Conservation (phyloP, 306 rosid species). For the Quercus parvula region DNA sequence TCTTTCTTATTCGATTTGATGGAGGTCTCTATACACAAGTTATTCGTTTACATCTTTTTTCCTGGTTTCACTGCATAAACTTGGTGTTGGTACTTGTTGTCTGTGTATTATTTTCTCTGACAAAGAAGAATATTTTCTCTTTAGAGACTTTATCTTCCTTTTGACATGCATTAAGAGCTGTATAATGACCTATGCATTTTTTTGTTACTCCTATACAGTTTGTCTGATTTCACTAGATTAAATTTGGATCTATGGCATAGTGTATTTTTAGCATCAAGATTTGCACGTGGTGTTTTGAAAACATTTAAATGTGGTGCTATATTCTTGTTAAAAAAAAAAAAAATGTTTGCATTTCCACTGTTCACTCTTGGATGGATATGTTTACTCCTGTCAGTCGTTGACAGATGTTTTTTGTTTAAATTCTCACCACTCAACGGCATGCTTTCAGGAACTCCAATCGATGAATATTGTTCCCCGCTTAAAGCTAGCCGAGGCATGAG, state of each 20-base stretch:
- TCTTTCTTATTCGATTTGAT: not conserved
- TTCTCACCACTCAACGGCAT: not conserved
- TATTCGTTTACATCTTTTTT: not conserved
- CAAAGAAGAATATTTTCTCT: too few relatives aligned
- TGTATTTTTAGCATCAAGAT: too few relatives aligned
- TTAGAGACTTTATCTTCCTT: too few relatives aligned
- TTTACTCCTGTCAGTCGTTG: too few relatives aligned
- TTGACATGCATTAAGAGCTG: too few relatives aligned
- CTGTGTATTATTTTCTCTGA: not conserved
- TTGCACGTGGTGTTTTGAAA: too few relatives aligned
- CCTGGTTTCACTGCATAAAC: not conserved
- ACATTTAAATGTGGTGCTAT: too few relatives aligned
- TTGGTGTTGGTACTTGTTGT: not conserved
- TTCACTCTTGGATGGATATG: not conserved
- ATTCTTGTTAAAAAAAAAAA: too few relatives aligned
- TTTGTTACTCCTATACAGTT: too few relatives aligned
- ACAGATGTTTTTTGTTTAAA: not conserved
- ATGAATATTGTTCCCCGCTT: conserved; percentile 88
- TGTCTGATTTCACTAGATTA: too few relatives aligned
- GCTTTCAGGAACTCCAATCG: conserved; percentile 82
- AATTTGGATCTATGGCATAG: too few relatives aligned
- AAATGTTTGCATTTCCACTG: not conserved
- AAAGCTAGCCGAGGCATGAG: conserved; percentile 63
- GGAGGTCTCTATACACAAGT: not conserved
- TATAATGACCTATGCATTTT: too few relatives aligned